A percentile compares a stretch with the other conserved stretches of the same genome.
These are phyloP conservation scores for Mycena epipterygia DNA, from an alignment of 768 basidiomycete genomes.

Conservation along the genomic window DNA sequence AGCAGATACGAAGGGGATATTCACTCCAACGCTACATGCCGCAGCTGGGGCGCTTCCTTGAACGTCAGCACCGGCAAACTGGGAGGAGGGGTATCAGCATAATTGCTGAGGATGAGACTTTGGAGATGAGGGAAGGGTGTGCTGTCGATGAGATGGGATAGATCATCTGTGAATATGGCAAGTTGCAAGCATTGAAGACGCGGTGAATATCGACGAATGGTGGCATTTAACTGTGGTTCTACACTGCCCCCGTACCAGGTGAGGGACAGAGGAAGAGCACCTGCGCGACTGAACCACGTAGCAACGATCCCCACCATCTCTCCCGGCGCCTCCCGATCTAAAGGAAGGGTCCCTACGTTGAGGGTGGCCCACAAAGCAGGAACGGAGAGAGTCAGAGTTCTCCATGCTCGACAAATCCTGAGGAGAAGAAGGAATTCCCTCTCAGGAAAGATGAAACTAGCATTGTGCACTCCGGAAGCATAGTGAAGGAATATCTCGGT, in stretches of 20 bases:
- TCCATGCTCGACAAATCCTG: not conserved
- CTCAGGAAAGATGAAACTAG: not conserved
- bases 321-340: not conserved
- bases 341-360: not conserved
- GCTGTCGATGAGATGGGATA: not conserved
- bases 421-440: not conserved
- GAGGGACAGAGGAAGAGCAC: constrained; percentile 1
- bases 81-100: not conserved
- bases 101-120: not conserved
- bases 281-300: constrained; percentile 12
- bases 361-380: constrained; percentile 6
- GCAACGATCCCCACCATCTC: not conserved
- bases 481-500: constrained; percentile 17
- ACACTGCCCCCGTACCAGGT: not conserved
- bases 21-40: not conserved
- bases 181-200: not conserved
- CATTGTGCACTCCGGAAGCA: not conserved
- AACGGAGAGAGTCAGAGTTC: not conserved
- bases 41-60: not conserved
- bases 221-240: not conserved
- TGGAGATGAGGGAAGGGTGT: not conserved
- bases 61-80: not conserved
- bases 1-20: not conserved
- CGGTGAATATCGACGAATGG: not conserved
- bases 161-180: not conserved